Evolutionary conservation across 2,329 filamentous ascomycete species (phyloP).

Genomic region (Pseudogymnoascus sp.): DNA sequence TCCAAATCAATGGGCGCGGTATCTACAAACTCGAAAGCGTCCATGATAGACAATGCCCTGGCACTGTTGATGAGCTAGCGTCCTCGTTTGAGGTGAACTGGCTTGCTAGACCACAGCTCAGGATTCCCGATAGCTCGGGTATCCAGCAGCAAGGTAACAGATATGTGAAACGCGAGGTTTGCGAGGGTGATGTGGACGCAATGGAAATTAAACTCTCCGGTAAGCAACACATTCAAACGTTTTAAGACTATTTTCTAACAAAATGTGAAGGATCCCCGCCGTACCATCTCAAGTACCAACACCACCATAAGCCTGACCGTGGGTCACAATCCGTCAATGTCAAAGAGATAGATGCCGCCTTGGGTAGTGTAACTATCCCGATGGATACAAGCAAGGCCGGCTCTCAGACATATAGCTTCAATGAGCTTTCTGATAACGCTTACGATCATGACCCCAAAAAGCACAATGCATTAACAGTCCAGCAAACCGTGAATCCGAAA

Average conservation of each 20-base stretch:
- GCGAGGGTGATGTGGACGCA: conserved; percentile 86
- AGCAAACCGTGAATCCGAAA: conserved; percentile 76
- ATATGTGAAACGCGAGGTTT: conserved; percentile 72
- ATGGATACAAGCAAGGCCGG: conserved; percentile 83
- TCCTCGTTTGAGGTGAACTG: conserved; percentile 73
- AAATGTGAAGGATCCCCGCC: conserved; percentile 60
- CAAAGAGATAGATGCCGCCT: conserved; percentile 67
- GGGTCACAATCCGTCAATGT: conserved; percentile 56
- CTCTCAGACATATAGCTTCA: conserved; percentile 77
- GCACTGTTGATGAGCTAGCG: conserved; percentile 64
- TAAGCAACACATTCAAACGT: conserved; percentile 32
- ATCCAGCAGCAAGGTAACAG: conserved; percentile 45
- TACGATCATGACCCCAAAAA: conserved; percentile 66
- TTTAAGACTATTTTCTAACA: neutral
- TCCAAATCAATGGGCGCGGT: conserved; percentile 59
- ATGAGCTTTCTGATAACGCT: conserved; percentile 71
- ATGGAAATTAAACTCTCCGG: conserved; percentile 75
- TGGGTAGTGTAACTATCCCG: conserved; percentile 66
- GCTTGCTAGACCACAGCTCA: conserved; percentile 71
- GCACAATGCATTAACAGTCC: conserved; percentile 58
- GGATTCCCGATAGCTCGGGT: conserved; percentile 55
- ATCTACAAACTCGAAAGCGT: conserved; percentile 74
- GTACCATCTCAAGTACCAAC: conserved; percentile 73
- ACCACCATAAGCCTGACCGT: conserved; percentile 60
- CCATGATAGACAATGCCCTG: conserved; percentile 71